phyloP scores from a whole-genome alignment of 83 land plant species.

The Thuja plicata region DNA sequence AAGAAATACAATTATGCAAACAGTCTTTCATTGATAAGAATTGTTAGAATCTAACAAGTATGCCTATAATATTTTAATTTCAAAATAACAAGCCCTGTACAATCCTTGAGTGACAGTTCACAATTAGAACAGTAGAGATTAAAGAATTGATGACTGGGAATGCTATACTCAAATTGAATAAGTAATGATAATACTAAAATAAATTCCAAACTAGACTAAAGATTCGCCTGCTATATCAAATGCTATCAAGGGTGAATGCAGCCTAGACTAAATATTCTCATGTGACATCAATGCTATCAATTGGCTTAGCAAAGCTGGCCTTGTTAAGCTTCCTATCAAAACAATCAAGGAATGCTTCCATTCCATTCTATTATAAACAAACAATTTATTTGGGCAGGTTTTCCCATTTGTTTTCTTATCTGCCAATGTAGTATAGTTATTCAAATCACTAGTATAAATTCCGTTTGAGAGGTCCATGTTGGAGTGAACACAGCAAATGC shows the following conservation, averaged over 20 bases:
- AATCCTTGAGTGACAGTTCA: neutral
- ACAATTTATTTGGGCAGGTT: neutral
- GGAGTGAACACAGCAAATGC: neutral
- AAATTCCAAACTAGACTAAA: too few species aligned
- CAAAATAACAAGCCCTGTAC: neutral
- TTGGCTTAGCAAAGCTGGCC: neutral
- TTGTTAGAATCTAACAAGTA: neutral
- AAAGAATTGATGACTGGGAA: neutral
- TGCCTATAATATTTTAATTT: neutral
- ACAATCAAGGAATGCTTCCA: too few species aligned
- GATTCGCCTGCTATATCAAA: too few species aligned
- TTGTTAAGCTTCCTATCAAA: neutral
- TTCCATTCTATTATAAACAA: neutral
- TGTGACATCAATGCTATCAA: too few species aligned
- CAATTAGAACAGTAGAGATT: too few species aligned
- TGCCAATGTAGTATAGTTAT: neutral
- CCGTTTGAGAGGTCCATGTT: neutral
- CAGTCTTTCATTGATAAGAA: neutral
- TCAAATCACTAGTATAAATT: neutral
- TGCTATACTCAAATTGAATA: neutral
- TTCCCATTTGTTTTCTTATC: neutral
- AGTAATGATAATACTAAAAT: too few species aligned
- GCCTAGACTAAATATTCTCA: too few species aligned
- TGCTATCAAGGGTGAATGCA: too few species aligned
- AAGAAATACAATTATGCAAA: neutral